Conservation (phyloP, 176 grass and related monocot species). For the Tillandsia fasciculata region DNA sequence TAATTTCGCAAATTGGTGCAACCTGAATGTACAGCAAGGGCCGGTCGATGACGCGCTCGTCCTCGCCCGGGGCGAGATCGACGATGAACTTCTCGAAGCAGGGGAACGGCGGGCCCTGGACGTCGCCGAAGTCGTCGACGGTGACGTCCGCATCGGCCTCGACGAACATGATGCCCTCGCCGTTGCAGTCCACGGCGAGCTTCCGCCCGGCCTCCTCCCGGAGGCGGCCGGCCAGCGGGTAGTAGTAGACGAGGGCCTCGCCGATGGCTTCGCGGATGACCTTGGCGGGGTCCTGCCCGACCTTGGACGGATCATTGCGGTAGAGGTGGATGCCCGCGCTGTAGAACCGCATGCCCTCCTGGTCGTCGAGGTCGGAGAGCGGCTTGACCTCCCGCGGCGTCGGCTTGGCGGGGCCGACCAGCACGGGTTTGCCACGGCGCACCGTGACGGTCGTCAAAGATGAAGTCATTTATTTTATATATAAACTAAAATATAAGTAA, state of each 20-base stretch:
- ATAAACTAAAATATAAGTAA: not conserved
- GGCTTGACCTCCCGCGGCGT: constrained; percentile 47
- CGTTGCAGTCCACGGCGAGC: constrained; percentile 54
- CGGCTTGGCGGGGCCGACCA: constrained; percentile 23
- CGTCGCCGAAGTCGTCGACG: constrained; percentile 40
- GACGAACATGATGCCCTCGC: constrained; percentile 52
- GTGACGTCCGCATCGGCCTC: constrained; percentile 53
- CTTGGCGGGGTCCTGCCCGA: constrained; percentile 18
- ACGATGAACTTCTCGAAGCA: constrained; percentile 45
- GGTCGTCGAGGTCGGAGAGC: constrained; percentile 62
- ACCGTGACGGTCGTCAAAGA: constrained; percentile 35
- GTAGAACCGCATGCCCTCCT: constrained; percentile 50
- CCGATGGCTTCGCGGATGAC: constrained; percentile 50
- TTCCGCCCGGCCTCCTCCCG: constrained; percentile 30
- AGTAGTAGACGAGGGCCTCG: constrained; percentile 53
- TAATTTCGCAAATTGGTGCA: not conserved
- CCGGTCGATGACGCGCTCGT: constrained; percentile 29
- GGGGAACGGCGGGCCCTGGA: constrained; percentile 48
- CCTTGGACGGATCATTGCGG: constrained; percentile 26
- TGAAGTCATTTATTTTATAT: not conserved
- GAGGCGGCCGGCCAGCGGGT: constrained; percentile 55
- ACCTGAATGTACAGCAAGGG: constrained; percentile 53
- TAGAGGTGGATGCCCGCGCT: constrained; percentile 41
- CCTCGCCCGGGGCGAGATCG: constrained; percentile 18
- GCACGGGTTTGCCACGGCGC: constrained; percentile 28